Evolutionary conservation across 2,329 filamentous ascomycete genomes (phyloP).

Genomic region (Colletotrichum endophyticum): DNA sequence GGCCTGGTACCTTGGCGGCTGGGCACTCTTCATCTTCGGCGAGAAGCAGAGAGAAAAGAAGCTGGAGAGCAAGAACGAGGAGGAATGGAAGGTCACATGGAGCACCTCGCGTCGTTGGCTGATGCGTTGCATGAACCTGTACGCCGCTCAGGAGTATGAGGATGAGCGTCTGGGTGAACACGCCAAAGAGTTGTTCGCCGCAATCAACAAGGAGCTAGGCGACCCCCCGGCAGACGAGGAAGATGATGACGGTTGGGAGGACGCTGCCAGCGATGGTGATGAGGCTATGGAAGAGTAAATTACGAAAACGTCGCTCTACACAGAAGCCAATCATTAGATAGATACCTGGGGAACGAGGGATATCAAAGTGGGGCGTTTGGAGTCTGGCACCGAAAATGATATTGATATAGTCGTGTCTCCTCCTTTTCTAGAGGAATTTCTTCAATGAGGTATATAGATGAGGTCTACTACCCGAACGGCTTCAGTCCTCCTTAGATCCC

Average conservation of each 20-base stretch:
- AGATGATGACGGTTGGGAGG: conserved; percentile 54
- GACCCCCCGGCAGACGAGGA: conserved; percentile 59
- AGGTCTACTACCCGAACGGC: background rate
- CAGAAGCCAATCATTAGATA: background rate
- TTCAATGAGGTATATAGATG: background rate
- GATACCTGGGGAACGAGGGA: background rate
- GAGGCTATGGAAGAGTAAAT: conserved; percentile 56
- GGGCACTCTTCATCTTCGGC: conserved; percentile 83
- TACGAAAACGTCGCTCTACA: background rate
- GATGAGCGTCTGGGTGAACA: conserved; percentile 80
- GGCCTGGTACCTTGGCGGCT: conserved; percentile 95
- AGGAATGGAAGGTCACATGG: conserved; percentile 67
- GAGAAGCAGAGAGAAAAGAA: conserved; percentile 62
- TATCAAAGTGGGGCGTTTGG: conserved; percentile 4
- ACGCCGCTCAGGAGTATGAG: conserved; percentile 80
- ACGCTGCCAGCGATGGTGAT: conserved; percentile 48
- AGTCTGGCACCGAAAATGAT: background rate
- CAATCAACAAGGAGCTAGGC: conserved; percentile 69
- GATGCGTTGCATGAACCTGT: conserved; percentile 80
- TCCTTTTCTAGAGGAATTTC: background rate
- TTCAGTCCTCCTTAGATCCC: background rate
- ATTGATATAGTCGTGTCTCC: background rate
- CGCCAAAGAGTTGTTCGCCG: conserved; percentile 71
- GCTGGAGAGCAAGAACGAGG: conserved; percentile 37
- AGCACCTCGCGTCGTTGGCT: conserved; percentile 84